Conservation (phyloP, 2,329 filamentous ascomycete species). For the Clonostachys chloroleuca region DNA sequence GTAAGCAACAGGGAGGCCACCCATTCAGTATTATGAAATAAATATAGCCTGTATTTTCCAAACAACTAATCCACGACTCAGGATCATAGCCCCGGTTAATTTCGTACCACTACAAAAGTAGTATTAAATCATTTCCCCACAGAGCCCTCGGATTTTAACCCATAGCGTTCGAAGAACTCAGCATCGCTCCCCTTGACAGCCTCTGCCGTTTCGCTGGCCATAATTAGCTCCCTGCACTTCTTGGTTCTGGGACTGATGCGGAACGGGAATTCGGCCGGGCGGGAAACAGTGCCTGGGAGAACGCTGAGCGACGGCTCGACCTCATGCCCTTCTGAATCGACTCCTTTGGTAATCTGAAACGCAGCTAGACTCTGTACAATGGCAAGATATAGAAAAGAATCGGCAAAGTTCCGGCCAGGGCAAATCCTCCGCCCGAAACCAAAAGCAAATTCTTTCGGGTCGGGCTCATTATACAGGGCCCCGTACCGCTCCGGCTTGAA, state of each 20-base stretch:
- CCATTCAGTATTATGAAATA: too few species aligned
- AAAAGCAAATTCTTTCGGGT: constrained; percentile 17
- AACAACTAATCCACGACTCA: too few species aligned
- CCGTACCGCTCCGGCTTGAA: constrained; percentile 22
- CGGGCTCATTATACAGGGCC: constrained; percentile 9
- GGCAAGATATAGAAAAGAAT: constrained; percentile 15
- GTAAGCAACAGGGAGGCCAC: too few species aligned
- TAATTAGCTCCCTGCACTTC: background rate
- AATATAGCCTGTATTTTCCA: too few species aligned
- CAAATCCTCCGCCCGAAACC: constrained; percentile 24
- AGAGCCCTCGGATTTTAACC: too few species aligned
- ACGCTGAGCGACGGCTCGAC: constrained; percentile 1
- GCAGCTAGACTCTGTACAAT: constrained; percentile 34
- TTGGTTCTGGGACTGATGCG: background rate
- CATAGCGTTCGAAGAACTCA: too few species aligned
- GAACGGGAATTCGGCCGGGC: constrained; percentile 3
- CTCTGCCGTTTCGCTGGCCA: background rate
- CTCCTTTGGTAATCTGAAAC: constrained; percentile 28
- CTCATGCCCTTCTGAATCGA: constrained; percentile 1
- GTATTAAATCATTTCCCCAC: too few species aligned
- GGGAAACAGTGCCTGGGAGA: constrained; percentile 6
- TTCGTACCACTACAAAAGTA: too few species aligned
- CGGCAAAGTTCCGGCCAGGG: constrained; percentile 18
- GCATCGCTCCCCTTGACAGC: background rate
- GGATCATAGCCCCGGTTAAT: too few species aligned